Conservation (phyloP, 2,329 filamentous ascomycete species). For the Eutypa lata region DNA sequence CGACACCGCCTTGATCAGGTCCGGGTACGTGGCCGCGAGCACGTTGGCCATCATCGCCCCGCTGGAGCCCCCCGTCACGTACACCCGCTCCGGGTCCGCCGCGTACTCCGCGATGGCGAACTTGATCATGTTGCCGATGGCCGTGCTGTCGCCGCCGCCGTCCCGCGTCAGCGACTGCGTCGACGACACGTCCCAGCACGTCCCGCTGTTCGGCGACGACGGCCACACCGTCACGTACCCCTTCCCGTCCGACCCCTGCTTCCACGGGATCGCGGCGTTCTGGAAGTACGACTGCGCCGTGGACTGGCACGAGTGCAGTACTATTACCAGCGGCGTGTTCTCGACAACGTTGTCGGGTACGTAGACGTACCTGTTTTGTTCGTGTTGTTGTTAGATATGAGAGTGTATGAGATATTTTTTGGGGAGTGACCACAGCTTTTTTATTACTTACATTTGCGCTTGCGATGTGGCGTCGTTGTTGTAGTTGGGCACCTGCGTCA, state of each 20-base stretch:
- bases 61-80: conserved; percentile 33
- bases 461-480: conserved; percentile 33
- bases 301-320: conserved; percentile 37
- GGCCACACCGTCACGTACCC: conserved; percentile 49
- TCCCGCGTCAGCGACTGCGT: conserved; percentile 31
- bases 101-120: conserved; percentile 30
- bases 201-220: conserved; percentile 42
- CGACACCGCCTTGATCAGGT: conserved; percentile 36
- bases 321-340: conserved; percentile 32
- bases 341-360: conserved; percentile 32
- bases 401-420: too few relatives aligned
- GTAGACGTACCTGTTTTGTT: conserved; percentile 28
- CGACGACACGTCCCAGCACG: conserved; percentile 58
- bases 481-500: conserved; percentile 32
- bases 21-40: conserved; percentile 39
- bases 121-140: conserved; percentile 36
- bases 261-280: conserved; percentile 35
- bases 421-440: not conserved
- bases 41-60: conserved; percentile 39
- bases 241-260: conserved; percentile 29
- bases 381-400: conserved; percentile 5
- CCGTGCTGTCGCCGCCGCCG: conserved; percentile 34
- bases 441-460: conserved; percentile 30
- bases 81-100: conserved; percentile 27
- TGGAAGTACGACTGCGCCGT: conserved; percentile 33